Conservation (phyloP, 192 early-diverging fungal genomes). For the Dispira simplex region DNA sequence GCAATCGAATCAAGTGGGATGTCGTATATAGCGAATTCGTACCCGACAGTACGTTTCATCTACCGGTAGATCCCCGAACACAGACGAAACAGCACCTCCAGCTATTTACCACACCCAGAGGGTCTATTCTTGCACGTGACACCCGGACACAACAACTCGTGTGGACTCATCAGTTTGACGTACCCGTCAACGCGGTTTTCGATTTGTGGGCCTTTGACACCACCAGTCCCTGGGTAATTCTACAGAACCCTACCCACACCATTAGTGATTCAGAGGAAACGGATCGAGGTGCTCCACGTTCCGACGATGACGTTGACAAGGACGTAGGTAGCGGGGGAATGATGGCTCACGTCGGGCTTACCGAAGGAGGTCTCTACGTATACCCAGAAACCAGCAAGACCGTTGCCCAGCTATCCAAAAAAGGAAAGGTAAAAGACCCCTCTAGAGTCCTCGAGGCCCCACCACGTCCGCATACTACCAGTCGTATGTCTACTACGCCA, state of each 20-base stretch:
- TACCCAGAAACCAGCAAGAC: background rate
- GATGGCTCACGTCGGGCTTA: background rate
- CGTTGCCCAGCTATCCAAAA: no score
- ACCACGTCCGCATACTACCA: background rate
- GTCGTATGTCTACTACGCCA: background rate
- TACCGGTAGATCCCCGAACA: background rate
- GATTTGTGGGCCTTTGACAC: background rate
- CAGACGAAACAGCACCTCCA: background rate
- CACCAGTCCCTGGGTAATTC: conserved; percentile 2
- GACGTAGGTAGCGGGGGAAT: background rate
- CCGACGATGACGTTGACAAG: background rate
- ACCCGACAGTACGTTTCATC: background rate
- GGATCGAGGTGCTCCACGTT: background rate
- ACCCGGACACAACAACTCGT: background rate
- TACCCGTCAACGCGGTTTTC: background rate
- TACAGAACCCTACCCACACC: background rate
- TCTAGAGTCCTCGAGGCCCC: background rate
- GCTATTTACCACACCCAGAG: background rate
- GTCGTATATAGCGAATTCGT: conserved; percentile 5
- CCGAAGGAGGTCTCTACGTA: background rate
- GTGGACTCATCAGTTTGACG: conserved; percentile 1
- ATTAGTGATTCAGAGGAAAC: background rate
- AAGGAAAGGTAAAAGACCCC: background rate
- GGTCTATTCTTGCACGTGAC: background rate
- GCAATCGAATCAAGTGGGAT: conserved; percentile 11